Percentiles rank a stretch among this genome's conserved stretches.
These are phyloP conservation scores for Delitschia confertaspora DNA, from an alignment of 495 filamentous ascomycete species.

Conservation along the genomic window DNA sequence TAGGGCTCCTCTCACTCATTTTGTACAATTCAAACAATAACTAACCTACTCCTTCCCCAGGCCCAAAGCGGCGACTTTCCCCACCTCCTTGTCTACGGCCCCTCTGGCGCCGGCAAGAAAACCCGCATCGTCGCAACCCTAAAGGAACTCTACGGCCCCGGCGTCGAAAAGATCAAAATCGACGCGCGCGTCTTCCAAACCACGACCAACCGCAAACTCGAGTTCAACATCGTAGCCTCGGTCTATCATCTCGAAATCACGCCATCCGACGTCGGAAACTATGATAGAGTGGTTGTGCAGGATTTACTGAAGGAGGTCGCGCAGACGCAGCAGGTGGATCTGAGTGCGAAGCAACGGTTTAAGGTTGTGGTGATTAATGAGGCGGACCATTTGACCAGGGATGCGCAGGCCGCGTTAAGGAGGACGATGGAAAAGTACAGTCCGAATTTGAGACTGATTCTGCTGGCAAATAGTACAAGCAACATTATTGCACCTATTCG, in stretches of 20 bases:
- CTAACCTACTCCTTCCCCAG: conserved; percentile 37
- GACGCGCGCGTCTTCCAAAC: conserved; percentile 94
- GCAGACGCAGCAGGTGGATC: conserved; percentile 95
- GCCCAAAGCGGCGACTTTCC: conserved; percentile 96
- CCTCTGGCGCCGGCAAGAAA: conserved; percentile 94
- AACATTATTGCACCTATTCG: conserved; percentile 97
- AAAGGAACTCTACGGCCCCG: conserved; percentile 83
- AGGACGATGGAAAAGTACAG: conserved; percentile 99
- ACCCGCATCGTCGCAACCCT: conserved; percentile 90
- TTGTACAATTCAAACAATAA: not conserved
- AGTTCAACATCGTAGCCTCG: conserved; percentile 96
- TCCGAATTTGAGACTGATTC: conserved; percentile 81
- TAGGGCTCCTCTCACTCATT: conserved; percentile 38
- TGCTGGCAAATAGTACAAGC: conserved; percentile 87
- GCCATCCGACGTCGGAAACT: conserved; percentile 91
- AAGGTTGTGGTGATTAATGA: conserved; percentile 99
- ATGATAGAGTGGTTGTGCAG: conserved; percentile 90
- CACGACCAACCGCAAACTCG: conserved; percentile 86
- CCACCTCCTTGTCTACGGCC: conserved; percentile 92
- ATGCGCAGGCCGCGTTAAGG: conserved; percentile 91
- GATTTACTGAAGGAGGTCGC: conserved; percentile 96
- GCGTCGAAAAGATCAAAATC: conserved; percentile 96
- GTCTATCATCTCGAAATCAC: conserved; percentile 98
- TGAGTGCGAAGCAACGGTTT: conserved; percentile 78
- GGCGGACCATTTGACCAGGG: conserved; percentile 87